Evolutionary conservation across 1,139 yeast genomes (phyloP), one percentile per base, ranked within the genome.

Genomic region (Suhomyces maxii): DNA sequence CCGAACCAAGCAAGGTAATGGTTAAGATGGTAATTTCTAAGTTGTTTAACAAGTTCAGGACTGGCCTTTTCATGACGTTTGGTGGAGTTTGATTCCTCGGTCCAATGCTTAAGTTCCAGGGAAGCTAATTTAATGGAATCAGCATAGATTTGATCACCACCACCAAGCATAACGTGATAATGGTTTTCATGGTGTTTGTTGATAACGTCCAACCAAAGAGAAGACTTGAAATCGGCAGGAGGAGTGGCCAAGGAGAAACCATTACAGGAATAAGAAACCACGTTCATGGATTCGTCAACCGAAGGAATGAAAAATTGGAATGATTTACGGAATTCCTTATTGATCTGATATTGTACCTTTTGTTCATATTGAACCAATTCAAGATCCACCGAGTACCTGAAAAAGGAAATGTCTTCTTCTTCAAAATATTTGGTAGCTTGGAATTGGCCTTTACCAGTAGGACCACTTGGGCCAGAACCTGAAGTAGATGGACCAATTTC

Each of bases 101-200:
- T 65, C 97, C 97, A 91, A 36, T 79, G 64, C 50, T 76, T 68
- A 55, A 86, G 77, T 33, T 73, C 70, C 40, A 73, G 59, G 6
- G 86, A 81, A 37, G 82, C 74, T 34, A 79, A 58, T 61, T 85
- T 87, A 55, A 93, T 82, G 3, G 90, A 76, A 65, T 93, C 98
- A 47, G 91, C 83, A 65, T 93, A 93, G 44, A 93, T 79, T 68
- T 93, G 99, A 65, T 93, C 99, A 32, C 99, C 99, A 41, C 98
- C 98, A 18, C 98, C 98, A 37, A 91, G 73, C 96, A 91, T 90
- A 6, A 89, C 97, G 62, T 93, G 97, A 68, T 88, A 89, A 41
- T 85, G 91, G 36, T 71, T 64, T 39, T 73, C 65, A 6, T 69
- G 59, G 61, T 90, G 96, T 53, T 82, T 82, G 28, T 78, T 71